Evolutionary conservation across 495 filamentous ascomycete genomes (phyloP).

Genomic region (Penicillium egyptiacum): DNA sequence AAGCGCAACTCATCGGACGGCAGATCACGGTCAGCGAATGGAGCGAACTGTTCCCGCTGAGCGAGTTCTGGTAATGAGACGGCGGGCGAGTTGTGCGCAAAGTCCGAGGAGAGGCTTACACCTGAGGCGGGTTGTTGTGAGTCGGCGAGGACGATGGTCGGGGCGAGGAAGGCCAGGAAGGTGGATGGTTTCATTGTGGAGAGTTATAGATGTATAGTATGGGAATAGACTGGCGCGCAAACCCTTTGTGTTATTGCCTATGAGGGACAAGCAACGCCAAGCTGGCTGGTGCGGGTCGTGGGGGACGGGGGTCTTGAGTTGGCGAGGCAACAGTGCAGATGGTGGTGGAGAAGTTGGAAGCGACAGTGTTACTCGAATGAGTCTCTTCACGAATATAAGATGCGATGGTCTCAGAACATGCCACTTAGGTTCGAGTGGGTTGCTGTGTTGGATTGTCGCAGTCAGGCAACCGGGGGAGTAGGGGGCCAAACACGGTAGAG

Average conservation of each 20-base stretch:
- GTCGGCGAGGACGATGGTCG: slow-evolving; percentile 34
- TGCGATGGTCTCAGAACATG: slow-evolving; percentile 1
- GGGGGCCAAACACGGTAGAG: slow-evolving; percentile 3
- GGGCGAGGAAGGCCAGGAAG: slow-evolving; percentile 35
- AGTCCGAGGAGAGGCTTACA: slow-evolving; percentile 22
- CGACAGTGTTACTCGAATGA: neutral
- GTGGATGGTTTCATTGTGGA: slow-evolving; percentile 37
- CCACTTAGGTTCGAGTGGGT: slow-evolving; percentile 1
- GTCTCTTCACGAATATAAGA: neutral
- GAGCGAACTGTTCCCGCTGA: slow-evolving; percentile 11
- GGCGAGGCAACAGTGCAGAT: slow-evolving; percentile 27
- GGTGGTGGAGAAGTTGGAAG: neutral
- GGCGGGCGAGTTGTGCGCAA: slow-evolving; percentile 30
- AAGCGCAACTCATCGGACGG: slow-evolving; percentile 8
- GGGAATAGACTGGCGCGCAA: slow-evolving; percentile 1
- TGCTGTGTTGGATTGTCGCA: slow-evolving; percentile 6
- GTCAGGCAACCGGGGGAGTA: slow-evolving; percentile 7
- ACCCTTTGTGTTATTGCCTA: slow-evolving; percentile 2
- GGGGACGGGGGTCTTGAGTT: slow-evolving; percentile 21
- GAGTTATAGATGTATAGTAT: neutral
- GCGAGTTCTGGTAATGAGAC: slow-evolving; percentile 31
- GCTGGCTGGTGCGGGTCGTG: slow-evolving; percentile 25
- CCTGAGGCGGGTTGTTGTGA: slow-evolving; percentile 22
- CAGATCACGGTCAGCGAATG: slow-evolving; percentile 4
- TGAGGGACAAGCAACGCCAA: slow-evolving; percentile 35